Evolutionary conservation across 208 protist species (phyloP), one percentile per base, ranked within the genome.

Genomic region (Wallacemonas sp.): DNA sequence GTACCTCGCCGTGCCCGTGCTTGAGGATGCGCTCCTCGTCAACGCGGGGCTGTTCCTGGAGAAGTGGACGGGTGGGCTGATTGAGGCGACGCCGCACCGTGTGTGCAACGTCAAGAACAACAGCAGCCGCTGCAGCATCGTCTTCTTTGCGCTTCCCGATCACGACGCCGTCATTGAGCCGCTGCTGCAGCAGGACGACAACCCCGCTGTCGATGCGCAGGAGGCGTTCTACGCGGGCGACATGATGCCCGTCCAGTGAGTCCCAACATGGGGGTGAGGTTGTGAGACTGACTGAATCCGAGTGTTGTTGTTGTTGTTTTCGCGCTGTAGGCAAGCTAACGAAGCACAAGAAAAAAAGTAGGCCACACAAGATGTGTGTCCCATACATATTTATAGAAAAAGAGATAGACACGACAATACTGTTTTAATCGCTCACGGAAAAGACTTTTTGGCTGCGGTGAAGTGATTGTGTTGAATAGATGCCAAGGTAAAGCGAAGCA

Each of bases 11-110:
- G 87, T 93, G 21, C 87, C 90, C 17, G 87, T 93, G 57, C 83
- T 93, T 2, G 86, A 93, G 54, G 90, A 95, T 54, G 86, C 87
- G 47, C 74, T 95, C 47, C 76, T 95, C 23, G 83, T 95, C 36
- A 95, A 95, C 72, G 86, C 87, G 4, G 90, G 90, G 16, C 24
- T 92, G n/a, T 92, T 95, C 54, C 66, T 95, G 24, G 87, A 95
- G 78, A 89, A 88, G 74, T 95, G 90, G 87, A 93, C 90, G 2
- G 87, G 83, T 30, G 87, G 85, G 5, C 61, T 93, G 21, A 78
- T 95, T 47, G 85, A 92, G 68, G 86, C 90, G 23, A 93, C 86
- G n/a, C 87, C 87, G 27, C 90, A 95, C 58, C 84, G 90, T 33
- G 90, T 95, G 68, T 58, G 80, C 34, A 92, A 81, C 57, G 76